Evolutionary conservation across 2,329 filamentous ascomycete species (phyloP), one percentile per base, ranked within the genome.

Genomic region (Penicillium sp.): DNA sequence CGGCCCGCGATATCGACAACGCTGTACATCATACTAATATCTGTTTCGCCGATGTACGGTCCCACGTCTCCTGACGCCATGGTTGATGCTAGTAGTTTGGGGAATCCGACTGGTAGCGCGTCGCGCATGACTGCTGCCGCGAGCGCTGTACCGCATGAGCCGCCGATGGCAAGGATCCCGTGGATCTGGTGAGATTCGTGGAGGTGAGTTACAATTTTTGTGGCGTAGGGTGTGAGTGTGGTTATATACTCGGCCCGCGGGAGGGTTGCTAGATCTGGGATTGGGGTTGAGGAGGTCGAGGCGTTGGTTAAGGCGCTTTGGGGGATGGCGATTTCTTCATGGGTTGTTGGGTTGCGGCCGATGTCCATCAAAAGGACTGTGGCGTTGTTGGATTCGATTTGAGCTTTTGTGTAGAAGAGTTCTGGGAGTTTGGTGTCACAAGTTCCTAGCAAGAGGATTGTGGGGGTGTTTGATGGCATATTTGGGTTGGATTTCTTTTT

Each of bases 41-140:
- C 88, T 0, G 83, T 84, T 70, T 89, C 87, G 41, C 83, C 86
- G 1, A 90, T 78, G n/a, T 88, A 83, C 0, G 83, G 82, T 0
- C 80, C 81, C 1, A 85, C 85, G 61, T 90, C 84, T 3, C 87
- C 86, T 33, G 84, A 87, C 0, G 87, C 87, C 64, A 90, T 83
- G 0, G 88, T 90, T 23, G 84, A 88, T 2, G 90, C 84, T 52
- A 90, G 86, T 44, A 90, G 63, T 66, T 90, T 90, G 0, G 88
- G 88, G 50, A 90, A 82, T 0, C 86, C 86, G 13, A 90, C 77
- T 0, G 87, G 87, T 0, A 88, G 68, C 0, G 78, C 81, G 2
- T 81, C 73, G 15, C 84, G 78, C 86, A 90, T 89, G 0, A 85
- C 80, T 0, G 81, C 75, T 0, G 86, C 79, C 0, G 82, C 81